Evolutionary conservation across 805 yeast species (phyloP).

Genomic region (Cyberlindnera saturnus): DNA sequence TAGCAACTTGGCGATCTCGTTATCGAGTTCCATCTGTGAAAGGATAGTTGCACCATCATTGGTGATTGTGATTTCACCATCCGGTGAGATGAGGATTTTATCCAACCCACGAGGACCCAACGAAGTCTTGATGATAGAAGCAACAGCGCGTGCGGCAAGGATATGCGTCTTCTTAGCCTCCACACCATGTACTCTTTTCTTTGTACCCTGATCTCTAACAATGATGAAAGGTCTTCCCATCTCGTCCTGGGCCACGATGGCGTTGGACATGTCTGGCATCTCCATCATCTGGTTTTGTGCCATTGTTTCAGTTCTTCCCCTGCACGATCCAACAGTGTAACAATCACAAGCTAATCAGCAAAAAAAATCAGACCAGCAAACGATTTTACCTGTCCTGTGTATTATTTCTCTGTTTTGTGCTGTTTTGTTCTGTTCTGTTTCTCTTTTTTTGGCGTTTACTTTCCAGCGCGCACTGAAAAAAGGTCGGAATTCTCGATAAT

Average conservation of each 20-base stretch:
- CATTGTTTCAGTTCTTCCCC: constrained; percentile 14
- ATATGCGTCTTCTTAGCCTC: constrained; percentile 85
- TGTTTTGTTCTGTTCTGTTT: too few species aligned
- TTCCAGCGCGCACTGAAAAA: too few species aligned
- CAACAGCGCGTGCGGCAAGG: constrained; percentile 90
- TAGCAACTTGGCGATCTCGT: constrained; percentile 90
- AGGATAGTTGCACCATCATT: constrained; percentile 98
- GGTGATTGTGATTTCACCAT: constrained; percentile 96
- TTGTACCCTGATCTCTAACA: constrained; percentile 76
- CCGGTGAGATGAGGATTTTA: constrained; percentile 89
- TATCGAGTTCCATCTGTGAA: constrained; percentile 92
- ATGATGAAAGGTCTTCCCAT: constrained; percentile 98
- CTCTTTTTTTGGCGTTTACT: too few species aligned
- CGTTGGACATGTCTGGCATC: constrained; percentile 92
- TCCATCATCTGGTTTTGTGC: constrained; percentile 32
- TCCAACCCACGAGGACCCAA: constrained; percentile 98
- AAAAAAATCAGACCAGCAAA: too few species aligned
- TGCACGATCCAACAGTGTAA: too few species aligned
- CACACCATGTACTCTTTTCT: constrained; percentile 63
- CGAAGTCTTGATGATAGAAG: constrained; percentile 86
- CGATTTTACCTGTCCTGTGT: too few species aligned
- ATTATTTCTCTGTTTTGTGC: too few species aligned
- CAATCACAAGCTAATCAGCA: too few species aligned
- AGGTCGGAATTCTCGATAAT: too few species aligned
- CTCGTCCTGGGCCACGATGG: constrained; percentile 98